Evolutionary conservation across 2,329 filamentous ascomycete genomes (phyloP).

Genomic region (Peltaster fructicola): DNA sequence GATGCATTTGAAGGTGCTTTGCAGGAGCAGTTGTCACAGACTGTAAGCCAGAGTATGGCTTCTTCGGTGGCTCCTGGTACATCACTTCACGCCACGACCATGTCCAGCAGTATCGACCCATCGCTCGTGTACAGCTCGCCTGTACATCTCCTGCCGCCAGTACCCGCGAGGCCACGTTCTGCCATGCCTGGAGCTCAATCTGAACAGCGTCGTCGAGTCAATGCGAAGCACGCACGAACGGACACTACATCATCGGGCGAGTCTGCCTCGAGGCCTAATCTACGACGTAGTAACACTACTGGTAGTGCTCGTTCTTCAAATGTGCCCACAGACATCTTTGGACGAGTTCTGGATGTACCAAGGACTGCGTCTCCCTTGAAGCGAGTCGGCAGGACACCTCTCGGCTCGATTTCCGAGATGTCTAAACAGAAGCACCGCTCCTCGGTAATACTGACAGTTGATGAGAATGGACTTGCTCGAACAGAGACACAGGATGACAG

Average conservation of each 20-base stretch:
- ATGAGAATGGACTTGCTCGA: conserved; percentile 29
- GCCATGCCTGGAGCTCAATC: too few relatives aligned
- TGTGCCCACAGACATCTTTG: conserved; percentile 1
- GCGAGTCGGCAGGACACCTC: conserved; percentile 22
- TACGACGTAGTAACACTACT: conserved; percentile 31
- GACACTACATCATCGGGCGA: conserved; percentile 22
- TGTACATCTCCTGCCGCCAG: conserved; percentile 7
- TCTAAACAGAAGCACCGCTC: conserved; percentile 21
- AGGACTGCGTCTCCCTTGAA: conserved; percentile 31
- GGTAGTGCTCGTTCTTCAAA: conserved; percentile 13
- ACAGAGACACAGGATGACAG: conserved; percentile 27
- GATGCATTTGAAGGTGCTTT: too few relatives aligned
- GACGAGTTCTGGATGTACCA: too few relatives aligned
- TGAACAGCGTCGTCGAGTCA: too few relatives aligned
- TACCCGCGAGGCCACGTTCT: too few relatives aligned
- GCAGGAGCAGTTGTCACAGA: too few relatives aligned
- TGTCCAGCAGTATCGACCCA: conserved; percentile 31
- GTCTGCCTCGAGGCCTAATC: conserved; percentile 14
- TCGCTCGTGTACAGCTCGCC: conserved; percentile 25
- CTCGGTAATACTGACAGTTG: conserved; percentile 27
- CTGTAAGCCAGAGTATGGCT: too few relatives aligned
- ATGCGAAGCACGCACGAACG: conserved; percentile 21
- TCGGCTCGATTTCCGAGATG: conserved; percentile 29
- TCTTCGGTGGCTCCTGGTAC: too few relatives aligned
- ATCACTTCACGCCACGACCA: too few relatives aligned